Evolutionary conservation across 495 filamentous ascomycete genomes (phyloP).

Genomic region (Penicillium antarcticum): DNA sequence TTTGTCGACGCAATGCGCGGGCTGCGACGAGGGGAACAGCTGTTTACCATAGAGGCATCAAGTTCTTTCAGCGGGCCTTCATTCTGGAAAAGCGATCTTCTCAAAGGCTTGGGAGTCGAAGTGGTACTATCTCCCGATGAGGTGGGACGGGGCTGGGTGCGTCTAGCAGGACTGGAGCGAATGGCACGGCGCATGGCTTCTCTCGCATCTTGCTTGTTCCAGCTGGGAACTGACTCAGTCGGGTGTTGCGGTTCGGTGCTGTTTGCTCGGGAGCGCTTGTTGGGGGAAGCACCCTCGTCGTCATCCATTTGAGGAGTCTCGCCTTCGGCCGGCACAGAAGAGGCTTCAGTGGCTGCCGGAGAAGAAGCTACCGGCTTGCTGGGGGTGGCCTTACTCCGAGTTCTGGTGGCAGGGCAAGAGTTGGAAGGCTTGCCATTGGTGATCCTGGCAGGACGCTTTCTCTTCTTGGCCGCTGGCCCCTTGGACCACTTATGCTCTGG

Average conservation of each 20-base stretch:
- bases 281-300: constrained; percentile 18
- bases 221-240: constrained; percentile 24
- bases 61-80: constrained; percentile 56
- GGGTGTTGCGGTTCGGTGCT: constrained; percentile 38
- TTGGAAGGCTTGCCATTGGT: constrained; percentile 32
- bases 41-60: constrained; percentile 56
- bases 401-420: constrained; percentile 25
- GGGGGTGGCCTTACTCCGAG: constrained; percentile 30
- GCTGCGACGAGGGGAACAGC: constrained; percentile 45
- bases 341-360: constrained; percentile 40
- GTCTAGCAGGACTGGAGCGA: constrained; percentile 68
- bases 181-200: constrained; percentile 61
- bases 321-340: constrained; percentile 36
- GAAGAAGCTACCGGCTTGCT: constrained; percentile 34
- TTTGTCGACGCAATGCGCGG: constrained; percentile 32
- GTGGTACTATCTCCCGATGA: constrained; percentile 54
- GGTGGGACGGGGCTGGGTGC: constrained; percentile 59
- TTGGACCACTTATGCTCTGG: constrained; percentile 82
- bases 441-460: constrained; percentile 37
- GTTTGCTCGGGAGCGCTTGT: constrained; percentile 39
- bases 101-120: constrained; percentile 61
- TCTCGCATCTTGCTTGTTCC: constrained; percentile 52
- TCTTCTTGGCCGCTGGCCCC: constrained; percentile 39
- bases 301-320: constrained; percentile 34
- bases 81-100: constrained; percentile 78